Evolutionary conservation across 225 moss, liverwort and hornwort genomes (phyloP), one percentile per base, ranked within the genome.

Genomic region (Physcomitrium patens): DNA sequence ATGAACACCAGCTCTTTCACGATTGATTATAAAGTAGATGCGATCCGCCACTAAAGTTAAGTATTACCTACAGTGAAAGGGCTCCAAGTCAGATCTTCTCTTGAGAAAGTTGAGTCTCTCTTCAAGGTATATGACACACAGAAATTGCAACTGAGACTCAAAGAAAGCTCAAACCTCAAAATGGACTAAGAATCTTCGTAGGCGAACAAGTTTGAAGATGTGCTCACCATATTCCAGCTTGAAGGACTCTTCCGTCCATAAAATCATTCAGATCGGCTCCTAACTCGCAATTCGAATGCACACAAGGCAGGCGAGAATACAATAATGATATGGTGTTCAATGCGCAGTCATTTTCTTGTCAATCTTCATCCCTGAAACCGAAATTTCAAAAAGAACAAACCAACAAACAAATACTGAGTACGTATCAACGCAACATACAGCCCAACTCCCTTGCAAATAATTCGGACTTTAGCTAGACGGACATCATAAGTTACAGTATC

Each of bases 261-360:
- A 81, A 70, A 50, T 68, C 87, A 28, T 77, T 76, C 23, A 77
- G 78, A 54, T 83, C 91, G 55, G 69, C 37, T 62, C 75, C 82
- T 74, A 92, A 47, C 63, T 83, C 63, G 27, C 81, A 89, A 81
- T 91, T 78, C 46, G 94, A 89, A 77, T 96, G 96, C 76, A 85
- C 80, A 51, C 71, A 79, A 8, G 96, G 96, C 48, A 89, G 49
- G 16, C 79, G 67, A 78, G 96, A 94, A 77, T 84, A 96, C n/a
- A 86, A 78, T 68, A 90, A 90, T 76, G 94, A 96, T 61, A 85
- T 52, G 24, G 88, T 90, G 72, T 96, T 96, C 73, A 96, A 74
- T 60, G 96, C 96, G 26, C 96, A 94, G 65, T 96, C 96, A 82
- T 96, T 96, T 28, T 88, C 96, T 72, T 78, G 69, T 94, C 96